These are phyloP conservation scores for Pseudonitzschia pungens DNA, from an alignment of 108 stramenopile genomes.

Conservation along the genomic window DNA sequence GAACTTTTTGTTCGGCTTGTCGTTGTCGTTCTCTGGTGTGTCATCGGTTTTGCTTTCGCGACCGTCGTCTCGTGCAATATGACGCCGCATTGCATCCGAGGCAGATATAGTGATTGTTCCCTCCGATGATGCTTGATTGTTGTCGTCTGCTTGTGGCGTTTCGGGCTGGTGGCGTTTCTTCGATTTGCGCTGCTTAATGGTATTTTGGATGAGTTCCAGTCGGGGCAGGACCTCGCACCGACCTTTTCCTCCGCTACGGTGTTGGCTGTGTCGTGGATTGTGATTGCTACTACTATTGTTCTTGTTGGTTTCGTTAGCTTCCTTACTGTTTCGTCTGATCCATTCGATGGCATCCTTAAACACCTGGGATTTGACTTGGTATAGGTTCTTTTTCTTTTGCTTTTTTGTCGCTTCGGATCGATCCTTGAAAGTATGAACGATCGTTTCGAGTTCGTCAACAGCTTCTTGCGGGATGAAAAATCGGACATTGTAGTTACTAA, in stretches of 20 bases:
- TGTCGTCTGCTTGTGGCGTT: background rate
- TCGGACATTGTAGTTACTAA: constrained; percentile 2
- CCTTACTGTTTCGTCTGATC: constrained; percentile 31
- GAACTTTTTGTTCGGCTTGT: background rate
- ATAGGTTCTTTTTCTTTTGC: background rate
- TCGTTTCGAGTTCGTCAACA: constrained; percentile 26
- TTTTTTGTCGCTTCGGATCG: constrained; percentile 16
- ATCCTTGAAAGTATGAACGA: constrained; percentile 15
- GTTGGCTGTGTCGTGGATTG: background rate
- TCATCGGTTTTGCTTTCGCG: background rate
- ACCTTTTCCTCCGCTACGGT: background rate
- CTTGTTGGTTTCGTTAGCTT: too few species aligned
- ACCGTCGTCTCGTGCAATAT: constrained; percentile 6
- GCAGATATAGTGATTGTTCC: background rate
- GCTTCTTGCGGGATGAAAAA: constrained; percentile 28
- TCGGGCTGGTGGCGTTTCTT: background rate
- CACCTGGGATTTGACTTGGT: constrained; percentile 14
- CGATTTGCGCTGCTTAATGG: background rate
- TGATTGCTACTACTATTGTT: background rate
- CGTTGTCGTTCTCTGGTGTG: background rate
- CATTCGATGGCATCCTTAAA: constrained; percentile 41
- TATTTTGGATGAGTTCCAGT: background rate
- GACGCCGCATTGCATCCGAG: background rate
- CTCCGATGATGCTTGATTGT: background rate
- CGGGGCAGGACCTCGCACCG: constrained; percentile 12